Base-by-base conservation (phyloP, 805 yeast genomes). In the Candida namnaoensis region DNA sequence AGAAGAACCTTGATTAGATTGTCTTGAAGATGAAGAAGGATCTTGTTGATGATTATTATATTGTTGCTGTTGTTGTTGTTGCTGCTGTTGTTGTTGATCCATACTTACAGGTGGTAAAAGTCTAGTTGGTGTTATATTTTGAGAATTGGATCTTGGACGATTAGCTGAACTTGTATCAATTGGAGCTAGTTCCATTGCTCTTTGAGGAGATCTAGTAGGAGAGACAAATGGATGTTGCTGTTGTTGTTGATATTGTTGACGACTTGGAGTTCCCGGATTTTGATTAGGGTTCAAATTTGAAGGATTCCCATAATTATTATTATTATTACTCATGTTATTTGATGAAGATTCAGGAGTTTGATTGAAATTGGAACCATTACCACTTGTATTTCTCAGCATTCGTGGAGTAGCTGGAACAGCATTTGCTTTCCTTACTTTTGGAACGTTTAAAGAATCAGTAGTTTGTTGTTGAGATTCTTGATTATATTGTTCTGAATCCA, bases 381-480 rank as follows among this genome's bases (percentile, higher is more conserved):
- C 19, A 45, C 78, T 71, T 4, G 74, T 72, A 51, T 75, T 76
- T 49, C 83, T 67, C 38, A 80, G 60, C 86, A 80, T 80, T 49
- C 86, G 62, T 8, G 86, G 84, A 2, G 87, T 80, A 2, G 86
- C 86, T 3, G 83, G 84, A 5, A 69, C 73, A 9, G 54, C 54
- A 5, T 51, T 34, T 4, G 53, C 52, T 19, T 41, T 44, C 19
- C 47, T 43, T 30, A 30, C 33, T 30, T 30, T 30, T 11, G 33
- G 14, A 12, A 30, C n/a, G n/a, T 8, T 12, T 6, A 30, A 3
- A 30, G 12, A 12, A 12, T 30, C n/a, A 30, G 13, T 6, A 6
- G 6, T 5, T 12, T 30, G n/a, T 13, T 30, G 33, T 13, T 30
- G 33, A 8, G 13, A 12, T 4, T 30, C 13, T 11, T 30, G 33